Evolutionary conservation across 2,329 filamentous ascomycete genomes (phyloP), one percentile per base, ranked within the genome.

Genomic region (Coniochaeta sp.): DNA sequence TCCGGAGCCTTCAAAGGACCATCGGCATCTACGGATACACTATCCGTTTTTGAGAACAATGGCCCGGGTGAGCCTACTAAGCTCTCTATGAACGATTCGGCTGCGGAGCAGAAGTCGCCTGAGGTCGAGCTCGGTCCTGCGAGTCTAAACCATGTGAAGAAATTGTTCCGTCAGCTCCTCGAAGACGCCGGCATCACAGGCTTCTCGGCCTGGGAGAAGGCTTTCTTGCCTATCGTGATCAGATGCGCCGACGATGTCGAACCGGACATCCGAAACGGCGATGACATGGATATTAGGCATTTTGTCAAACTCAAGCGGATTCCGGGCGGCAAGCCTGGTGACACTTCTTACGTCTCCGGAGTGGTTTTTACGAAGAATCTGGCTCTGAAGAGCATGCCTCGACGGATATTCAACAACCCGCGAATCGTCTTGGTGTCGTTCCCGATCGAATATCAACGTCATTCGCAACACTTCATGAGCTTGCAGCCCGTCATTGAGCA

Each of bases 241-340:
- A 87, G 87, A 60, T 94, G 91, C 57, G 95, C 92, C 0, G 91
- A 96, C 58, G 94, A 97, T 63, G 91, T 99, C 3, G 87, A 95
- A 56, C 94, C 94, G 1, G 89, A 97, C 65, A 89, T 96, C 42
- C 86, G 91, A 52, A 81, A 83, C 51, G 91, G 91, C 26, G 94
- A 99, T 66, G 89, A 94, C 63, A 97, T 99, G 77, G 94, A 99
- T 65, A 94, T 99, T 53, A 82, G 94, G 3, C 91, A 97, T 65
- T 99, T 96, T 63, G 90, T 99, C 56, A 99, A 99, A 65, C 72
- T 99, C 27, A 99, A 99, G 66, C 95, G 95, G 65, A 94, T 99
- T 12, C 89, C 91, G 0, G 92, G 94, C 14, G 92, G 91, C 14
- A 86, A 81, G 57, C 91, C 92, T 16, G 85, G 89, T 22, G 92